Conservation (phyloP, 2,329 filamentous ascomycete genomes). For the Chalaropsis thielavioides region DNA sequence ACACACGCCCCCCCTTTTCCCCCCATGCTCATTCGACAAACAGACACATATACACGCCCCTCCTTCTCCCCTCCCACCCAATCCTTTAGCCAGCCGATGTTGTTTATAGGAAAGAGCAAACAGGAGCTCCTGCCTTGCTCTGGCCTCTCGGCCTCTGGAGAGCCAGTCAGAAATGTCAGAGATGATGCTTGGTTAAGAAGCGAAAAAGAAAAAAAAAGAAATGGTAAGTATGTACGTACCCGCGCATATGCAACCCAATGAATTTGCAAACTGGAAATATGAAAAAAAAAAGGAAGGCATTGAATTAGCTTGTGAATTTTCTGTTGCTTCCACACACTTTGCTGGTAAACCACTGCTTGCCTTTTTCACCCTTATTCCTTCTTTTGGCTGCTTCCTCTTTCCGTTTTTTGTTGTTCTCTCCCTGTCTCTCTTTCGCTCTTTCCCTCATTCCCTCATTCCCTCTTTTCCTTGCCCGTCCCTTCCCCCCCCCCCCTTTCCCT, state of each 20-base stretch:
- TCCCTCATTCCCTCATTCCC: neutral
- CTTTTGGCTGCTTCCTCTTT: neutral
- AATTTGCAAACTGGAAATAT: neutral
- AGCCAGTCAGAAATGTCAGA: neutral
- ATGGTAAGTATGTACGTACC: neutral
- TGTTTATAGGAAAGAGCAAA: conserved; percentile 1
- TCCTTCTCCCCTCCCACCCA: neutral
- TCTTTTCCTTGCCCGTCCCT: neutral
- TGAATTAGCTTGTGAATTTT: neutral
- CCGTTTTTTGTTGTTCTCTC: neutral
- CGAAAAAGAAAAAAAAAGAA: neutral
- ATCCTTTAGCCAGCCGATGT: neutral
- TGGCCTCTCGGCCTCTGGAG: neutral
- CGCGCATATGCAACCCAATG: neutral
- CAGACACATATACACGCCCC: neutral
- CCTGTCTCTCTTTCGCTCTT: neutral
- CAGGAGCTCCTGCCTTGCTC: neutral
- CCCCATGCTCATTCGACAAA: neutral
- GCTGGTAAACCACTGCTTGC: neutral
- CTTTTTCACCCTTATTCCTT: neutral
- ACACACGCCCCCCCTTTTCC: neutral
- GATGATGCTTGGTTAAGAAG: neutral
- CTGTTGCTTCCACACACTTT: neutral
- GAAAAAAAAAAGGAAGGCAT: neutral
- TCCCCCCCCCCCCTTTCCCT: neutral